These are phyloP conservation scores for Lentinula novae-zelandiae DNA, from an alignment of 1,284 basidiomycete genomes.

Conservation along the genomic window DNA sequence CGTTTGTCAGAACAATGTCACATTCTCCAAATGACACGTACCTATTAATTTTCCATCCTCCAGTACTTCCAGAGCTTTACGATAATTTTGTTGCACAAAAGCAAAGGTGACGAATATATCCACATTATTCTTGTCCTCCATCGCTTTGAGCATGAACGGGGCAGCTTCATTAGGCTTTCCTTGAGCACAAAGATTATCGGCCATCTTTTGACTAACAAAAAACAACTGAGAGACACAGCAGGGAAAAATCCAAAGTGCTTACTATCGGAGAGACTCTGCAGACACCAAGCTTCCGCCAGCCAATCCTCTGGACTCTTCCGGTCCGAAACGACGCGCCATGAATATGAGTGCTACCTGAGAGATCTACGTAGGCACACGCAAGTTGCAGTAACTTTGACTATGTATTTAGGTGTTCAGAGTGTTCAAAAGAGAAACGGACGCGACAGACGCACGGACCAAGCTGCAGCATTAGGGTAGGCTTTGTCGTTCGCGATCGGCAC, in stretches of 20 bases:
- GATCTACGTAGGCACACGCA: no score
- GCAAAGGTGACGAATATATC: slow-evolving; percentile 21
- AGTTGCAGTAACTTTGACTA: no score
- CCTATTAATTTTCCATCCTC: no score
- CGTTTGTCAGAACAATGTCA: no score
- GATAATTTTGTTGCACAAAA: slow-evolving; percentile 4
- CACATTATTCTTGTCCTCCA: slow-evolving; percentile 24
- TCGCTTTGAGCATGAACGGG: slow-evolving; percentile 23
- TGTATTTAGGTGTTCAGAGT: no score
- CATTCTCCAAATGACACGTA: no score
- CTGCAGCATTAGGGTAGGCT: not conserved
- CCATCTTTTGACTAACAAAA: not conserved
- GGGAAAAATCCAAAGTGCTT: not conserved
- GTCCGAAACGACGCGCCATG: not conserved
- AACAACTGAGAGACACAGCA: not conserved
- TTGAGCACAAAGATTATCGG: slow-evolving; percentile 1
- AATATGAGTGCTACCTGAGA: not conserved
- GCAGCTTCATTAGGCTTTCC: slow-evolving; percentile 19
- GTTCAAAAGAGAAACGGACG: no score
- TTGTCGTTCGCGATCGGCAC: not conserved
- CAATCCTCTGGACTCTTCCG: not conserved
- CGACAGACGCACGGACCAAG: no score
- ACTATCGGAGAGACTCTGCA: slow-evolving; percentile 5
- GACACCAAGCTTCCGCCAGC: not conserved
- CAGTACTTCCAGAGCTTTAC: no score